Evolutionary conservation across 2,329 filamentous ascomycete species (phyloP).

Genomic region (Parastagonospora nodorum): DNA sequence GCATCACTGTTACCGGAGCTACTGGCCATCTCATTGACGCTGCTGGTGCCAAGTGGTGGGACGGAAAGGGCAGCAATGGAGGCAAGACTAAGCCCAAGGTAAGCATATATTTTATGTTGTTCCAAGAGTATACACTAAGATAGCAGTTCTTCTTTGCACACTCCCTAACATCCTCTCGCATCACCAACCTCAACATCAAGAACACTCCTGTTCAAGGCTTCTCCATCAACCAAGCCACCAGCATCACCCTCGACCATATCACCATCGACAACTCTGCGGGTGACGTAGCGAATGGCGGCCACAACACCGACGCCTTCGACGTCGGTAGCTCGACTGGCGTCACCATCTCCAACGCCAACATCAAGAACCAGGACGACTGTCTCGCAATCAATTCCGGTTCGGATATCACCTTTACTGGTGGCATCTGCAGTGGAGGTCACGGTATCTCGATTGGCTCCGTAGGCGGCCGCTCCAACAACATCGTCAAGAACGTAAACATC

Average conservation of each 20-base stretch:
- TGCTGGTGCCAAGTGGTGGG: slow-evolving; percentile 59
- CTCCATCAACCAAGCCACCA: slow-evolving; percentile 51
- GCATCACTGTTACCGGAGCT: slow-evolving; percentile 65
- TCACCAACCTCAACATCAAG: slow-evolving; percentile 57
- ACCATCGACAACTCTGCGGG: slow-evolving; percentile 64
- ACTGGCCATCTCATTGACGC: slow-evolving; percentile 62
- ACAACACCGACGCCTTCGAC: slow-evolving; percentile 65
- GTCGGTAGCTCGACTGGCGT: slow-evolving; percentile 56
- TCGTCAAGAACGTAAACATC: slow-evolving; percentile 60
- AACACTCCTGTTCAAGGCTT: slow-evolving; percentile 63
- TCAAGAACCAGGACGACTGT: slow-evolving; percentile 66
- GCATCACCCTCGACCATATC: slow-evolving; percentile 55
- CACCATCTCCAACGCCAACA: slow-evolving; percentile 56
- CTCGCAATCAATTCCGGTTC: slow-evolving; percentile 63
- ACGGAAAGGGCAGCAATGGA: slow-evolving; percentile 53
- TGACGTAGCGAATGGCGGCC: slow-evolving; percentile 44
- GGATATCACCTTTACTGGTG: slow-evolving; percentile 44
- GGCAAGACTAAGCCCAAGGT: slow-evolving; percentile 52
- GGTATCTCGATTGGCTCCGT: slow-evolving; percentile 65
- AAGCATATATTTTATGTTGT: background rate
- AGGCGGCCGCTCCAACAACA: slow-evolving; percentile 61
- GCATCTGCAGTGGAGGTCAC: slow-evolving; percentile 59
- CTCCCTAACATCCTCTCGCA: slow-evolving; percentile 56
- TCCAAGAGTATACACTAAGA: slow-evolving; percentile 13
- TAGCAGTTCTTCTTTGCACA: slow-evolving; percentile 65